Base-by-base conservation (phyloP, 208 protist genomes). In the Crithidia thermophila region DNA sequence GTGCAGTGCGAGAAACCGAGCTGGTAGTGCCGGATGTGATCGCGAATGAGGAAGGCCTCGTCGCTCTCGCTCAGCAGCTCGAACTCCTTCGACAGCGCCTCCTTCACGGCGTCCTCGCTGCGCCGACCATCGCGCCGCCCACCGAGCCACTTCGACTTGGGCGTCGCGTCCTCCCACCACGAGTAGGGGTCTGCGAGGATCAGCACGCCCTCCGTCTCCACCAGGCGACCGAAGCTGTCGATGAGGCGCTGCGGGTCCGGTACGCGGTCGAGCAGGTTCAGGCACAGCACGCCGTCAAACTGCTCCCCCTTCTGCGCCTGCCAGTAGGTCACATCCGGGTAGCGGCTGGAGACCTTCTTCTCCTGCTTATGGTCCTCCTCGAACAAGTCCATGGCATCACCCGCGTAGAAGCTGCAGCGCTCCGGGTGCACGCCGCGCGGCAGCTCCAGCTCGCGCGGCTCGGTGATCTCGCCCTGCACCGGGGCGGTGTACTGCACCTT, bases 31-130 rank as follows among this genome's bases (percentile, higher is more conserved):
- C 91, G 78, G 25, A 84, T 59, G 59, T 94, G 88, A 31, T 96
- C 86, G 20, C 93, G 87, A 63, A 97, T 96, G 23, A 97, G 69
- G 60, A 97, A 97, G 18, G 78, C 78, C 78, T 94, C 85, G 55
- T 97, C 90, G 7, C 58, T 74, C 42, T 89, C 82, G 28, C 33
- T 70, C n/a, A 93, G 75, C 4, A 95, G 67, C 21, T 95, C 88
- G 71, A 96, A 91, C 27, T 90, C 53, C 4, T 63, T 60, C 28
- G n/a, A 27, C 23, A 97, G 66, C 28, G 85, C 75, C 23, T 79
- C 62, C 67, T 88, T 85, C 46, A 91, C 78, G 6, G 69, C 74
- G 4, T 88, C 88, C 79, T 91, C 87, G 40, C 76, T 85, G 60
- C 67, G 63, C 28, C 4, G 8, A 14, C 46, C 42, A 16, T 67